phyloP scores from a whole-genome alignment of 2,329 filamentous ascomycete genomes.

The Sclerotinia trifoliorum region DNA sequence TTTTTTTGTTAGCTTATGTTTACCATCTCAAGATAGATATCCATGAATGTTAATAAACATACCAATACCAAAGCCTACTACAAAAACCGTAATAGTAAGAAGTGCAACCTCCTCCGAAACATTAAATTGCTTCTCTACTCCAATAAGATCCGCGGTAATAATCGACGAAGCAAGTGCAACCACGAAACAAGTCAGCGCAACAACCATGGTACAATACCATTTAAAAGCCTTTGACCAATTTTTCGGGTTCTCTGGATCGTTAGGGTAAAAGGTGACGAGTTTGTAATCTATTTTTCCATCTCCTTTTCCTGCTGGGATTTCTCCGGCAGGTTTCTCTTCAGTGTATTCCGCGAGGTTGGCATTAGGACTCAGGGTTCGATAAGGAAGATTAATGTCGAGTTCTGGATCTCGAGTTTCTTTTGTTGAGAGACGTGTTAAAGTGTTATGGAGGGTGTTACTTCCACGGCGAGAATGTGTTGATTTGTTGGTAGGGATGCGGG shows the following conservation, averaged over 20 bases:
- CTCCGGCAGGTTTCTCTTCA: constrained; percentile 58
- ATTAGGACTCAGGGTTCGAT: constrained; percentile 58
- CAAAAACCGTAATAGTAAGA: constrained; percentile 72
- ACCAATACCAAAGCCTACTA: constrained; percentile 78
- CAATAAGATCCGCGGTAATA: constrained; percentile 72
- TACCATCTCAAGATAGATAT: too few relatives aligned
- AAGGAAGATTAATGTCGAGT: constrained; percentile 58
- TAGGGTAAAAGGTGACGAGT: constrained; percentile 67
- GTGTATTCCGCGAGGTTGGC: constrained; percentile 68
- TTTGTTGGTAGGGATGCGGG: neutral
- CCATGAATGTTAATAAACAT: constrained; percentile 33
- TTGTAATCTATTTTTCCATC: constrained; percentile 45
- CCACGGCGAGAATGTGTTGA: constrained; percentile 16
- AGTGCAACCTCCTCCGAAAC: constrained; percentile 72
- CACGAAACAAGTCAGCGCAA: constrained; percentile 73
- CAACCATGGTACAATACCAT: constrained; percentile 84
- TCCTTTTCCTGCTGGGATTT: constrained; percentile 45
- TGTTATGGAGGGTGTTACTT: constrained; percentile 15
- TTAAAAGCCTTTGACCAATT: constrained; percentile 79
- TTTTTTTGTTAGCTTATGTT: neutral
- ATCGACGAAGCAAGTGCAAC: constrained; percentile 65
- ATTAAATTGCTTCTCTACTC: constrained; percentile 61
- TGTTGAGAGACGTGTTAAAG: constrained; percentile 25
- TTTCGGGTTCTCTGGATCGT: constrained; percentile 78
- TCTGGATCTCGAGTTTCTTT: constrained; percentile 36